Evolutionary conservation across 108 stramenopile species (phyloP), one percentile per base, ranked within the genome.

Genomic region (Cyclotella choctawhatcheeana): DNA sequence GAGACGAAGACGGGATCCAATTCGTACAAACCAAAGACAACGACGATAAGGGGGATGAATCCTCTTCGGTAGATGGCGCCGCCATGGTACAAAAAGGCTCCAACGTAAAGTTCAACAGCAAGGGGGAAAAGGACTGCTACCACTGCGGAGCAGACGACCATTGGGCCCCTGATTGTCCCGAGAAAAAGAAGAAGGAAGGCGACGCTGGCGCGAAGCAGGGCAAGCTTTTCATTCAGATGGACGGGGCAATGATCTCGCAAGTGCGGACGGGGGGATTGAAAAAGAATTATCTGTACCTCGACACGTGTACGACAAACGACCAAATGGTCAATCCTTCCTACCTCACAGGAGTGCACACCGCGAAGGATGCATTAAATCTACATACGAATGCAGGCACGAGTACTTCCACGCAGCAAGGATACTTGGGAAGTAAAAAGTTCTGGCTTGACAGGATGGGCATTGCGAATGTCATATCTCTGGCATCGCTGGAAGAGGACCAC

Each of bases 401-500:
- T 1, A 0, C 6, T 3, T 50, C 59, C 5, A 32, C 51, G 27
- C 31, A 54, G 34, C 29, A 7, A 7, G 69, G 76, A 63, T 16
- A n/a, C 0, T 47, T 61, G 13, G 68, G 69, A 30, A 32, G 12
- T 27, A 59, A 59, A 33, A 18, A 77, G 16, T 47, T 70, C 16
- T 77, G 76, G 76, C 14, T 61, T 10, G 34, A 56, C 29, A 32
- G 31, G 14, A 17, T 31, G 1, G 76, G 64, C 18, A 71, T 77
- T 12, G 76, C 76, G 0, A 77, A 71, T 34, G 71, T 77, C 35
- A 4, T 77, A 3, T 63, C 76, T 5, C 24, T 71, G 17, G 24
- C 22, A 5, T 43, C 71, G 29, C 53, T 77, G 37, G 48, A 44
- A 21, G 18, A 53, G 18, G 24, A 58, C 8, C 37, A 30, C 1